Base-by-base conservation (phyloP, 1,284 basidiomycete genomes). In the Trametes hirsuta region DNA sequence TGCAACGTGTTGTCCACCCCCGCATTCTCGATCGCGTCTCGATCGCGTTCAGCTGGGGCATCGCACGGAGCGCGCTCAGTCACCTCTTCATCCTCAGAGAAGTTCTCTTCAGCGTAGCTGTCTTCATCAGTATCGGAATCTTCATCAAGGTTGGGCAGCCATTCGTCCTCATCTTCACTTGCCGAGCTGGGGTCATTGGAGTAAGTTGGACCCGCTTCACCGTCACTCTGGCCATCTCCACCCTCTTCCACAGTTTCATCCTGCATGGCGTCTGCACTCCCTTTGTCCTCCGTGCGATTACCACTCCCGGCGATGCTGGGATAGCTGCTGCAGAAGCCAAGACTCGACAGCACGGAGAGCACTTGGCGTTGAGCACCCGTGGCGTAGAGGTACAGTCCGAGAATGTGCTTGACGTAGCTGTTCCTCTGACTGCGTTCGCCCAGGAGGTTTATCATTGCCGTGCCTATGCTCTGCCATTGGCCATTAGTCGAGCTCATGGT, bases 381-480 rank as follows among this genome's bases (percentile, higher is more conserved):
- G 0, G 70, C 71, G 48, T 72, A 74, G 3, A 77, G 64, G 51
- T 74, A 77, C 1, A 75, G 57, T 0, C 65, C 68, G 21, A 72
- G 54, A 15, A 74, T 45, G 10, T 65, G 62, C 44, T 70, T 69
- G 0, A 62, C 47, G 8, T 64, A 59, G 51, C 69, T 74, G 49
- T 77, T 76, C 10, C 48, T 53, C 34, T 71, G 66, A 54, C 75
- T 76, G 24, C 68, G 70, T 53, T 73, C 70, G 1, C 69, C 67
- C 0, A 77, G 65, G 2, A 69, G 54, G 2, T 39, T 22, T 10
- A 15, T 2, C 41, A 37, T 8, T 0, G 58, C 21, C 3, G 48
- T 34, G 4, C 46, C 54, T 2, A 63, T 12, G 22, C 45, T 6
- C 46, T 47, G 6, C 18, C 18, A 18, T 18, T 18, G 18, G 18